Base-by-base conservation (phyloP, 129 eudicot genomes). In the Tagetes erecta region DNA sequence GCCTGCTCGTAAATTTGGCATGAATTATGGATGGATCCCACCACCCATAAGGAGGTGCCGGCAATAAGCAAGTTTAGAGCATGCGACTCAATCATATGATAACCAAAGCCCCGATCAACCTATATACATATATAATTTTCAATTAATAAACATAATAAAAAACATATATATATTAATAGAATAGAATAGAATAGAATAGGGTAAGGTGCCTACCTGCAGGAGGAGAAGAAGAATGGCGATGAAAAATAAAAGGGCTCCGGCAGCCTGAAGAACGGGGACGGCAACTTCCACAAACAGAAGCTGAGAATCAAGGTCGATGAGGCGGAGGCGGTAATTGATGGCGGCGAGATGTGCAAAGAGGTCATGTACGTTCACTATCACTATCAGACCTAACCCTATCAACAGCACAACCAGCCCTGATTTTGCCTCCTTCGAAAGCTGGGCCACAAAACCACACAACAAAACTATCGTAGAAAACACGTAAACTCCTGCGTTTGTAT, bases 1-100 rank as follows among this genome's bases (percentile, higher is more conserved):
- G 92, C 83, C 64, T 85, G 83, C 71, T 92, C 95, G 42, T 89
- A 89, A 33, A 89, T 78, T 41, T 89, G 98, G 76, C 96, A 92
- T 4, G 92, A 82, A 51, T 89, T 92, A 13, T 82, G 95, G 76
- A 89, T 87, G 41, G 96, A 87, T 2, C 98, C 98, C 3, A 89
- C 67, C 49, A 92, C 77, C 98, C 96, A 89, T 14, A 92, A 80
- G 2, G 81, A 67, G 14, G 84, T 74, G 37, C 95, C 95, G 4
- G 96, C 95, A 52, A 92, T 77, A 34, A 89, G 80, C 88, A 92
- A 53, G 73, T 80, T 82, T 46, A 92, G 46, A 36, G 86, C 89
- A 60, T 81, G 86, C 38, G 50, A 72, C 78, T 92, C 98, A 38
- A 87, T 67, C 73, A 68, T 80, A n/a, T 67, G 40, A 45, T 78